phyloP scores from a whole-genome alignment of 208 protist species.

The Crithidia expoeki region DNA sequence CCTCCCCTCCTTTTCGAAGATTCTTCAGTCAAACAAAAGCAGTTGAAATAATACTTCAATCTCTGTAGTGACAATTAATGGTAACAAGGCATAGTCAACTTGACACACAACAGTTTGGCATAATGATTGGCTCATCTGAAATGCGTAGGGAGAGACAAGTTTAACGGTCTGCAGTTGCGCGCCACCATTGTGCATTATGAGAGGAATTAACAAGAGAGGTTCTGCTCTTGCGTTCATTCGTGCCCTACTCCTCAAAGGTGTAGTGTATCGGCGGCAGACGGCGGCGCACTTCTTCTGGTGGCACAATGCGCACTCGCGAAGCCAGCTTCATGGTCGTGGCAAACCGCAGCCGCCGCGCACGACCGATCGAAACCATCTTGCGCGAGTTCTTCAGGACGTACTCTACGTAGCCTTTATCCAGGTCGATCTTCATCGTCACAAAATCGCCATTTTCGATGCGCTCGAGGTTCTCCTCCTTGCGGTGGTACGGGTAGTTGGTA shows the following conservation, averaged over 20 bases:
- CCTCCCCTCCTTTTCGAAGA: too few relatives aligned
- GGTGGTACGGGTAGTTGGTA: constrained; percentile 88
- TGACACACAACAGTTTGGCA: too few relatives aligned
- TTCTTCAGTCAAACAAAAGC: too few relatives aligned
- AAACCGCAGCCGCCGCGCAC: constrained; percentile 74
- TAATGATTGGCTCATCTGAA: too few relatives aligned
- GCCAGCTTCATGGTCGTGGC: constrained; percentile 83
- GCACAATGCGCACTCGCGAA: constrained; percentile 78
- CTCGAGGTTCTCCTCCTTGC: constrained; percentile 88
- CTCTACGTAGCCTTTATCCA: constrained; percentile 83
- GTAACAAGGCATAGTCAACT: too few relatives aligned
- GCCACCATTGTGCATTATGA: too few relatives aligned
- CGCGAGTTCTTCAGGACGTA: constrained; percentile 73
- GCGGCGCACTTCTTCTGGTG: constrained; percentile 49
- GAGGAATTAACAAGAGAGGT: too few relatives aligned
- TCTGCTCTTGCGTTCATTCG: too few relatives aligned
- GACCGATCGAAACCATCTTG: constrained; percentile 80
- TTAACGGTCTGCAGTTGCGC: too few relatives aligned
- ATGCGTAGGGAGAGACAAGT: too few relatives aligned
- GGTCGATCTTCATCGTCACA: constrained; percentile 78
- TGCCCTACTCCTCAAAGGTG: constrained; percentile 29
- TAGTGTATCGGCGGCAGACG: constrained; percentile 28
- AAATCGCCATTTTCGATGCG: constrained; percentile 74
- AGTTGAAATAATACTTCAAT: too few relatives aligned
- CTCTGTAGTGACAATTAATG: too few relatives aligned